Conservation (phyloP, 352 stramenopile species). For the Blastocystis sp. region DNA sequence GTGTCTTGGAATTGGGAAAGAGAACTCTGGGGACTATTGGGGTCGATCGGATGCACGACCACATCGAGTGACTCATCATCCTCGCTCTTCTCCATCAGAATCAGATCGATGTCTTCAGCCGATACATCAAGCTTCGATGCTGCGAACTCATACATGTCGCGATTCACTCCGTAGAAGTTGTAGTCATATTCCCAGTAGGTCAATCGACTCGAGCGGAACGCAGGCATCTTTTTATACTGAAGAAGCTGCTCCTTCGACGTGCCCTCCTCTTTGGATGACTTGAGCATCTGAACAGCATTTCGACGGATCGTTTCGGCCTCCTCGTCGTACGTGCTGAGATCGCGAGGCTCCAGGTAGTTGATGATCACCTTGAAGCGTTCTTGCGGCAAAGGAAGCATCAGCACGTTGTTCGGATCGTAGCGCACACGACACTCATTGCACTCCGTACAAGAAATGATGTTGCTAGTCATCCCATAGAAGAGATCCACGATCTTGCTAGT, state of each 20-base stretch:
- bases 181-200: conserved; percentile 23
- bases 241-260: not conserved
- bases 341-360: conserved; percentile 21
- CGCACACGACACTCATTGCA: conserved; percentile 7
- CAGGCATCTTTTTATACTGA: not conserved
- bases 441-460: not conserved
- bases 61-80: not conserved
- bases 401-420: conserved; percentile 41
- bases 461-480: conserved; percentile 50
- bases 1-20: not conserved
- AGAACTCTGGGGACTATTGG: not conserved
- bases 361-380: conserved; percentile 13
- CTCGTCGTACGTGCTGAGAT: not conserved
- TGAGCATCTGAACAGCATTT: not conserved
- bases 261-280: not conserved
- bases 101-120: not conserved
- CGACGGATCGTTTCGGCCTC: not conserved
- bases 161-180: conserved; percentile 31
- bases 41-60: not conserved
- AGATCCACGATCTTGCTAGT: conserved; percentile 39
- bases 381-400: conserved; percentile 41
- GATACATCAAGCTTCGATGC: not conserved
- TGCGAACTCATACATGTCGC: not conserved
- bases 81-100: not conserved
- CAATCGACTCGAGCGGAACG: not conserved